Evolutionary conservation across 495 filamentous ascomycete species (phyloP).

Genomic region (Hypoxylon lienhwacheense): DNA sequence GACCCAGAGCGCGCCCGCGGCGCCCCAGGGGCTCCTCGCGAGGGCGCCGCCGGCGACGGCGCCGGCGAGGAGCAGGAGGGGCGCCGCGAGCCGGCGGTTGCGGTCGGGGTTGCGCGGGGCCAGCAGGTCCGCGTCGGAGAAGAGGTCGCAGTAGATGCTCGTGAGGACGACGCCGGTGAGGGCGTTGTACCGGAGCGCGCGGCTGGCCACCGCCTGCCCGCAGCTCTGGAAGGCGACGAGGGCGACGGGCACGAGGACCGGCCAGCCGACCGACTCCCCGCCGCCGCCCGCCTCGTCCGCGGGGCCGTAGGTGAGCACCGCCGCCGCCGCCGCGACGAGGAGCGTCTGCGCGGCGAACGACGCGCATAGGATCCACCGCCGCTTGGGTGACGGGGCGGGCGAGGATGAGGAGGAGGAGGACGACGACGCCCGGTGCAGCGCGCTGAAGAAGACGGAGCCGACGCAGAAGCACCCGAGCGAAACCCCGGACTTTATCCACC

Average conservation of each 20-base stretch:
- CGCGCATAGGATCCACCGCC: conserved; percentile 63
- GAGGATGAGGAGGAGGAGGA: no score
- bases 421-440: conserved; percentile 61
- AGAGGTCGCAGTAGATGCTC: conserved; percentile 71
- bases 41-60: conserved; percentile 62
- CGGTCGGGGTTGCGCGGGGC: conserved; percentile 56
- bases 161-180: conserved; percentile 73
- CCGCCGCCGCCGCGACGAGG: conserved; percentile 58
- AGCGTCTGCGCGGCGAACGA: conserved; percentile 61
- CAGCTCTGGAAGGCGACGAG: conserved; percentile 70
- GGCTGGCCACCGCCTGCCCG: conserved; percentile 69
- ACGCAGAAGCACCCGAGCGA: conserved; percentile 69
- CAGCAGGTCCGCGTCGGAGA: conserved; percentile 62
- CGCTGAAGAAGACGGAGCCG: conserved; percentile 65
- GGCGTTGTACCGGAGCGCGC: conserved; percentile 62
- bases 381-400: conserved; percentile 52
- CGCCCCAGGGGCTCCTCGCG: conserved; percentile 57
- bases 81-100: conserved; percentile 60
- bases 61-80: conserved; percentile 60
- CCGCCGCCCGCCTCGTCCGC: conserved; percentile 35
- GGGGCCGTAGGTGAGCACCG: conserved; percentile 55
- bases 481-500: conserved; percentile 67
- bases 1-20: conserved; percentile 66
- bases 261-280: conserved; percentile 56
- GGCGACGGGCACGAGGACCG: conserved; percentile 61